A percentile compares a stretch with the other conserved stretches of the same genome.
These are phyloP conservation scores for Didymella pomorum DNA, from an alignment of 2,329 filamentous ascomycete species.

Conservation along the genomic window DNA sequence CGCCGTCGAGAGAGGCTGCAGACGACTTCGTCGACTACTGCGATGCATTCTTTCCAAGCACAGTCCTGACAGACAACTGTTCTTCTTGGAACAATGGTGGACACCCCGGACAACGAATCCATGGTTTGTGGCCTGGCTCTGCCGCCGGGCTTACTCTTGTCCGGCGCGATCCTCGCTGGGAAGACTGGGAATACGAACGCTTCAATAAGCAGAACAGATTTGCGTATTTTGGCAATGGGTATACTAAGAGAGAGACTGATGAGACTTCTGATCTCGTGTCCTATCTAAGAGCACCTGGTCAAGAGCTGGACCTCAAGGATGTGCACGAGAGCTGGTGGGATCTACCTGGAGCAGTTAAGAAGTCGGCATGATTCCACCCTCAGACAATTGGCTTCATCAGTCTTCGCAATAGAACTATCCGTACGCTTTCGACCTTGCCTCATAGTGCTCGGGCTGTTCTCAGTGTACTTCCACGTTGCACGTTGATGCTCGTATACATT, in stretches of 20 bases:
- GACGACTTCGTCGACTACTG: conserved; percentile 71
- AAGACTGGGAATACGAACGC: conserved; percentile 65
- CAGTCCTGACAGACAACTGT: conserved; percentile 67
- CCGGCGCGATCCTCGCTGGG: conserved; percentile 64
- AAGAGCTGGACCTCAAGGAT: conserved; percentile 66
- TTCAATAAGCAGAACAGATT: conserved; percentile 61
- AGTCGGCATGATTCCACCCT: conserved; percentile 7
- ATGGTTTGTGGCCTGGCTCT: conserved; percentile 75
- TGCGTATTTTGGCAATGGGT: conserved; percentile 73
- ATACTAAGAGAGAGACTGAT: conserved; percentile 66
- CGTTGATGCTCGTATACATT: not conserved
- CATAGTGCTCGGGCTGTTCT: not conserved
- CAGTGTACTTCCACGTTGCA: not conserved
- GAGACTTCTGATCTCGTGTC: conserved; percentile 67
- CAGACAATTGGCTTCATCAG: not conserved
- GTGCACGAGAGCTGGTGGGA: conserved; percentile 73
- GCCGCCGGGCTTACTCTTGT: conserved; percentile 68
- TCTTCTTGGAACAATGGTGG: conserved; percentile 76
- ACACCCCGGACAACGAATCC: conserved; percentile 66
- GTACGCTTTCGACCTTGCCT: not conserved
- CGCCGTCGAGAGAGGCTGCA: conserved; percentile 64
- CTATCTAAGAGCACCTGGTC: conserved; percentile 64
- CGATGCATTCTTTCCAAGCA: conserved; percentile 59
- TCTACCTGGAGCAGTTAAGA: conserved; percentile 37
- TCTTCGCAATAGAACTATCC: not conserved